phyloP scores from a whole-genome alignment of 2,329 filamentous ascomycete genomes.

The Sclerotinia minor region DNA sequence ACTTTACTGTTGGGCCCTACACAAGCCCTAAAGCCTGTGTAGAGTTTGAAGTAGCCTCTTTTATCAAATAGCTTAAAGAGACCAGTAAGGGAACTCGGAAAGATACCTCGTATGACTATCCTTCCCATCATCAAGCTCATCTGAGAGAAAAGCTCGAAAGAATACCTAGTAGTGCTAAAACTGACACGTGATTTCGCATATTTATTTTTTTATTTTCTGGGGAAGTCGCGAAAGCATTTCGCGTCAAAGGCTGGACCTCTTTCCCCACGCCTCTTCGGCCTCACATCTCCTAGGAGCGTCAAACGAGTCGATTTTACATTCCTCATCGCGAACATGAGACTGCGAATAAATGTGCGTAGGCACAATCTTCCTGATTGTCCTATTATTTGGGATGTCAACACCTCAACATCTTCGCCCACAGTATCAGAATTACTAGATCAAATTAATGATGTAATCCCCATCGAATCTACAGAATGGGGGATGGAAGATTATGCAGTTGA shows the following conservation, averaged over 20 bases:
- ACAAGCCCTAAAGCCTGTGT: neutral
- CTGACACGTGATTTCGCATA: slow-evolving; percentile 15
- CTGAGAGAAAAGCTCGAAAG: neutral
- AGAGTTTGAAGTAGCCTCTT: neutral
- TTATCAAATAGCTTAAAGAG: neutral
- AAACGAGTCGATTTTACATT: slow-evolving; percentile 22
- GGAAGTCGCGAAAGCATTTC: slow-evolving; percentile 15
- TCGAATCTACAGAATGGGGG: slow-evolving; percentile 80
- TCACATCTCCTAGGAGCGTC: neutral
- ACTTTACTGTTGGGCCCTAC: neutral
- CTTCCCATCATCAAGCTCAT: neutral
- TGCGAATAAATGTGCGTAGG: slow-evolving; percentile 71
- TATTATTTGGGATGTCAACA: slow-evolving; percentile 68
- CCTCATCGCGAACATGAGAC: slow-evolving; percentile 55
- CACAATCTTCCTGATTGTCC: slow-evolving; percentile 71
- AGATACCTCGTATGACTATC: neutral
- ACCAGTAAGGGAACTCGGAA: no score
- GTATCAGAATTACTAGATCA: slow-evolving; percentile 75
- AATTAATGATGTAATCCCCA: slow-evolving; percentile 76
- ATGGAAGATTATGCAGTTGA: slow-evolving; percentile 89
- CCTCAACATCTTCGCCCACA: slow-evolving; percentile 54
- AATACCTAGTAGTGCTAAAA: neutral
- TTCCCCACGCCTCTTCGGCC: slow-evolving; percentile 17
- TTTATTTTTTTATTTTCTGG: slow-evolving; percentile 1
- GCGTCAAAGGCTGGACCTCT: neutral